Conservation (phyloP, 768 basidiomycete genomes). For the Austroboletus eburneus region DNA sequence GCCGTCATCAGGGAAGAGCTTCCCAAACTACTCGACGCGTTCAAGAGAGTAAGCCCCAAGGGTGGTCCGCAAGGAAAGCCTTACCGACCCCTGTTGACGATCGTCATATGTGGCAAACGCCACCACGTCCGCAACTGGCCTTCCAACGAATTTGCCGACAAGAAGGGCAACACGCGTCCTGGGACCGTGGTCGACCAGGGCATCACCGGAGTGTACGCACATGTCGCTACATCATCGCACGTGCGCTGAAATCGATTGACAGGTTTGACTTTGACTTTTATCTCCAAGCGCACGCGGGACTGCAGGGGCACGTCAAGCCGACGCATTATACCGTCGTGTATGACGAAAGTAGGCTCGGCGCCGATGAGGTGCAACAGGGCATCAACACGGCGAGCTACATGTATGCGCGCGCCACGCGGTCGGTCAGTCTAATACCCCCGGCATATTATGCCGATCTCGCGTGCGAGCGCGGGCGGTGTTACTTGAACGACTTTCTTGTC, state of each 20-base stretch:
- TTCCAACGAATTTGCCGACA: constrained; percentile 45
- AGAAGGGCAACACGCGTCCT: constrained; percentile 72
- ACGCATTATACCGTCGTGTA: constrained; percentile 81
- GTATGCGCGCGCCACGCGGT: constrained; percentile 80
- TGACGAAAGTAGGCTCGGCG: constrained; percentile 66
- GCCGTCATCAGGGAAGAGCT: constrained; percentile 58
- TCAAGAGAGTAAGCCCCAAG: constrained; percentile 42
- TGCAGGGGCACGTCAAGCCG: constrained; percentile 66
- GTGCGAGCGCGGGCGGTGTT: constrained; percentile 75
- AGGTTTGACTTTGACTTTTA: constrained; percentile 67
- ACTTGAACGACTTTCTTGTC: constrained; percentile 67
- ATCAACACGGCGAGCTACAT: constrained; percentile 67
- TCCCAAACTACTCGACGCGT: constrained; percentile 57
- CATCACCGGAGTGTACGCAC: constrained; percentile 59
- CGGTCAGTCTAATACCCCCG: constrained; percentile 75
- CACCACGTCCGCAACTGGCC: constrained; percentile 57
- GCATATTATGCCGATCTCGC: constrained; percentile 83
- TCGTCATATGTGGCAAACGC: constrained; percentile 80
- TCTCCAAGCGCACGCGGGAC: constrained; percentile 69
- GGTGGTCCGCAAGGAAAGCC: constrained; percentile 37
- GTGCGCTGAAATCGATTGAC: not conserved
- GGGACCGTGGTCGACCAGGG: constrained; percentile 82
- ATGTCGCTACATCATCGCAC: too few species aligned
- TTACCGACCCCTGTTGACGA: constrained; percentile 63
- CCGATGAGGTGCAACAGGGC: constrained; percentile 72